These are phyloP conservation scores for Suillus plorans DNA, from an alignment of 768 basidiomycete genomes.

Conservation along the genomic window DNA sequence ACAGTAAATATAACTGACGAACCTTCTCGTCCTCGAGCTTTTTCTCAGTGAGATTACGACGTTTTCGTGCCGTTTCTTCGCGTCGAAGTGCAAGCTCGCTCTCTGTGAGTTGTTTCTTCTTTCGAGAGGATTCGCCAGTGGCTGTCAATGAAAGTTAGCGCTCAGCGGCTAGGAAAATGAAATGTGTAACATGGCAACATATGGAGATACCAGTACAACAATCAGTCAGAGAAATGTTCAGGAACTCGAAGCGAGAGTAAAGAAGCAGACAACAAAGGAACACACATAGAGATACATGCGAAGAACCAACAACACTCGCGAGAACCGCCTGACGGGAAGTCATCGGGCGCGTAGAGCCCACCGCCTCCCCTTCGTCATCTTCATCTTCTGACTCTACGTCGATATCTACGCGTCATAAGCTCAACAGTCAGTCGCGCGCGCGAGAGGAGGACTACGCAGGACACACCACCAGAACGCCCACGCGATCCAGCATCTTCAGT, in stretches of 20 bases:
- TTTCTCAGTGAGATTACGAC: conserved; percentile 79
- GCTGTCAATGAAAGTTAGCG: neutral
- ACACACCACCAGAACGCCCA: conserved; percentile 25
- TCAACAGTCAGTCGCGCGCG: neutral
- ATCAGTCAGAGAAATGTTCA: neutral
- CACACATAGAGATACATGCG: conserved; percentile 65
- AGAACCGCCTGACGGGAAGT: conserved; percentile 70
- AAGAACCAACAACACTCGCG: conserved; percentile 64
- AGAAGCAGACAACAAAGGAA: neutral
- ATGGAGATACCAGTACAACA: neutral
- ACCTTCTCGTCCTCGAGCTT: conserved; percentile 87
- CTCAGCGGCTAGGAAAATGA: neutral
- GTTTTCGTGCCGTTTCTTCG: conserved; percentile 81
- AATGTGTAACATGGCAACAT: neutral
- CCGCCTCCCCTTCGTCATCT: conserved; percentile 40
- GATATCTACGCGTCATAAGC: conserved; percentile 27
- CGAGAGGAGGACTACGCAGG: neutral
- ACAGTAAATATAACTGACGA: conserved; percentile 5
- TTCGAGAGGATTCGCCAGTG: conserved; percentile 23
- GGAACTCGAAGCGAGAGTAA: neutral
- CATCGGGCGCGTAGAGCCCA: conserved; percentile 38
- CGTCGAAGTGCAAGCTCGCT: conserved; percentile 70
- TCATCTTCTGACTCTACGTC: conserved; percentile 43
- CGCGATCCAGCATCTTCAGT: conserved; percentile 32
- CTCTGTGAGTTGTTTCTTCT: conserved; percentile 70